Base-by-base conservation (phyloP, 2,329 filamentous ascomycete genomes). In the Pyrenophora graminea region DNA sequence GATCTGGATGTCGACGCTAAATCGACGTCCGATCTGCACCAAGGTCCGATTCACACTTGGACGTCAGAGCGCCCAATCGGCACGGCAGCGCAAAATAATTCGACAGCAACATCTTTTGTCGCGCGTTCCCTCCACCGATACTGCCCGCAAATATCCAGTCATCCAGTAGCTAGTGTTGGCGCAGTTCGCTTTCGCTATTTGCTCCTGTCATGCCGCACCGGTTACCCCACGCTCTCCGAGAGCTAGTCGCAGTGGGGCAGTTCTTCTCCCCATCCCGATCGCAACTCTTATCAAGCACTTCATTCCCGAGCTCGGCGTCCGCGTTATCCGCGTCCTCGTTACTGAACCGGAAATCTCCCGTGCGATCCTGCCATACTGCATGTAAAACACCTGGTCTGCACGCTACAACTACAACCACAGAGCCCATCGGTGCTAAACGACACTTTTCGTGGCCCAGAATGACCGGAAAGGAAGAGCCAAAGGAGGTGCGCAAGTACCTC, bases 401-500 rank as follows among this genome's bases (percentile, higher is more conserved):
- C 23, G 34, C 49, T 36, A 30, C 45, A 9, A 38, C 19, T 9
- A 38, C 25, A 9, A 38, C 25, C 21, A 8, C 39, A 19, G 39
- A 52, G 21, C 45, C 13, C 4, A 48, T 39, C 18, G 37, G 32
- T 19, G 33, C 39, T 19, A 53, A 53, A 39, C 27, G 50, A 41
- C 46, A 53, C 18, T 53, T 49, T 37, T 53, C 50, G 6, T 53
- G 50, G 50, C 50, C 50, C 23, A 55, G 18, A 17, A 70, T 68
- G 66, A 59, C 64, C 25, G 52, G 49, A 40, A 58, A 61, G 15
- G 53, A 61, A 51, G 55, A 54, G 5, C 34, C 53, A 34, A 56
- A 64, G 50, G 64, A 67, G 56, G 59, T 72, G 21, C 59, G 58
- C 52, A 72, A 68, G 56, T 87, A 87, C 69, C 81, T 87, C 53